Evolutionary conservation across 345 rosid species (phyloP).

Genomic region (Ricinus communis): DNA sequence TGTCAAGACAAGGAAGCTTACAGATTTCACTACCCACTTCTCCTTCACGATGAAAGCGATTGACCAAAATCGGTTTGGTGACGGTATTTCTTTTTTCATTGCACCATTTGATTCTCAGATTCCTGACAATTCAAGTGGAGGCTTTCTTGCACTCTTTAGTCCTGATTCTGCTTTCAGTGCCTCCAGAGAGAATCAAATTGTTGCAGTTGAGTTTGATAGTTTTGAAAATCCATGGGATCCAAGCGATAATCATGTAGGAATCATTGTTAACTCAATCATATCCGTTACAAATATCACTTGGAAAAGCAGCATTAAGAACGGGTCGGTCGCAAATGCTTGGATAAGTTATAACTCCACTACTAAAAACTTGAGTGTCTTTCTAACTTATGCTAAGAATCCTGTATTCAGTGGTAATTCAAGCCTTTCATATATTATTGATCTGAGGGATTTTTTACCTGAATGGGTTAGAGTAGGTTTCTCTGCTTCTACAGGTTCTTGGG

Average conservation of each 20-base stretch:
- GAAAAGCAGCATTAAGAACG: constrained; percentile 41
- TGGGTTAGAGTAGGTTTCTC: constrained; percentile 27
- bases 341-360: constrained; percentile 48
- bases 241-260: constrained; percentile 48
- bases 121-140: constrained; percentile 43
- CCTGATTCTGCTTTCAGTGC: constrained; percentile 2
- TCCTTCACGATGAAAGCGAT: constrained; percentile 30
- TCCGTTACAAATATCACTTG: constrained; percentile 33
- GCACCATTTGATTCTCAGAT: constrained; percentile 43
- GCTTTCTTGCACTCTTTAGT: constrained; percentile 44
- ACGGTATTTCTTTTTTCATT: constrained; percentile 52
- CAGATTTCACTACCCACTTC: constrained; percentile 56
- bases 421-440: constrained; percentile 8
- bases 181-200: constrained; percentile 28
- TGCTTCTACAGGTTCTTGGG: constrained; percentile 23
- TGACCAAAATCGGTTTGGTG: constrained; percentile 22
- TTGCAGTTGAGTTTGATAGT: constrained; percentile 59
- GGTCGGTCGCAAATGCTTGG: constrained; percentile 46
- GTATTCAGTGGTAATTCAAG: constrained; percentile 13
- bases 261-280: constrained; percentile 47
- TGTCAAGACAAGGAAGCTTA: constrained; percentile 30
- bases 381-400: constrained; percentile 39
- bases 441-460: constrained; percentile 20
- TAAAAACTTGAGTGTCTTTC: constrained; percentile 46
- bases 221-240: constrained; percentile 47